A percentile compares a stretch with the other conserved stretches of the same genome.
Evolutionary conservation across 2,329 filamentous ascomycete species (phyloP).

Genomic region (Neoascochyta sp.): DNA sequence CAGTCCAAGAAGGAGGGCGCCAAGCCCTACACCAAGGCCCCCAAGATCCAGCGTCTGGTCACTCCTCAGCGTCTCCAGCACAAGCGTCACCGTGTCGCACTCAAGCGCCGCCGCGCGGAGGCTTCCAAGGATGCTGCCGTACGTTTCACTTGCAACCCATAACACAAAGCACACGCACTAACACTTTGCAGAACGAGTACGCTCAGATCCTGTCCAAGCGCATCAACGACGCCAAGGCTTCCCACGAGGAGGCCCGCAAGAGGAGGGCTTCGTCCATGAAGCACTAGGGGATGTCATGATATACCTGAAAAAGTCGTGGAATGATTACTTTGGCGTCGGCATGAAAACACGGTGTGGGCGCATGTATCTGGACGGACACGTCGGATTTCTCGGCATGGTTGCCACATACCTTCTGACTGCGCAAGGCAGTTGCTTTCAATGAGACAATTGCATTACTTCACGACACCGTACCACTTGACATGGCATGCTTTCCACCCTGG

Average conservation of each 20-base stretch:
- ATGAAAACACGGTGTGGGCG: slow-evolving; percentile 33
- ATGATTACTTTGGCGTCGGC: slow-evolving; percentile 38
- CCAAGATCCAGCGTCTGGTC: slow-evolving; percentile 99
- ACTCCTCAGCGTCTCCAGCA: slow-evolving; percentile 99
- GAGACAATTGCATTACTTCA: slow-evolving; percentile 38
- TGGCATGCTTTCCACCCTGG: neutral
- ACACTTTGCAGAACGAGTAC: slow-evolving; percentile 79
- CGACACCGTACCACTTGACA: slow-evolving; percentile 9
- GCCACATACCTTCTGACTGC: slow-evolving; percentile 37
- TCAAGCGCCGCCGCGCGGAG: slow-evolving; percentile 98
- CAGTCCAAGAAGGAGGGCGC: slow-evolving; percentile 97
- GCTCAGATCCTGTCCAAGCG: slow-evolving; percentile 94
- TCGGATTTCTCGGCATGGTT: slow-evolving; percentile 34
- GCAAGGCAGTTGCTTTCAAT: slow-evolving; percentile 35
- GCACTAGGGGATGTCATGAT: slow-evolving; percentile 36
- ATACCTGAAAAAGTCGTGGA: slow-evolving; percentile 32
- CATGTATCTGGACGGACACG: slow-evolving; percentile 32
- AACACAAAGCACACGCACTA: slow-evolving; percentile 5
- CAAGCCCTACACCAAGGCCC: slow-evolving; percentile 98
- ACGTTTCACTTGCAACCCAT: slow-evolving; percentile 42
- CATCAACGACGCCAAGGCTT: slow-evolving; percentile 90
- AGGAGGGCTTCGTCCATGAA: slow-evolving; percentile 78
- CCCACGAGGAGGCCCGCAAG: slow-evolving; percentile 93
- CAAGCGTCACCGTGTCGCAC: slow-evolving; percentile 96
- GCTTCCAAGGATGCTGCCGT: slow-evolving; percentile 98